Evolutionary conservation across 129 eudicot genomes (phyloP), one percentile per base, ranked within the genome.

Genomic region (Centrapalus pauciflorus): DNA sequence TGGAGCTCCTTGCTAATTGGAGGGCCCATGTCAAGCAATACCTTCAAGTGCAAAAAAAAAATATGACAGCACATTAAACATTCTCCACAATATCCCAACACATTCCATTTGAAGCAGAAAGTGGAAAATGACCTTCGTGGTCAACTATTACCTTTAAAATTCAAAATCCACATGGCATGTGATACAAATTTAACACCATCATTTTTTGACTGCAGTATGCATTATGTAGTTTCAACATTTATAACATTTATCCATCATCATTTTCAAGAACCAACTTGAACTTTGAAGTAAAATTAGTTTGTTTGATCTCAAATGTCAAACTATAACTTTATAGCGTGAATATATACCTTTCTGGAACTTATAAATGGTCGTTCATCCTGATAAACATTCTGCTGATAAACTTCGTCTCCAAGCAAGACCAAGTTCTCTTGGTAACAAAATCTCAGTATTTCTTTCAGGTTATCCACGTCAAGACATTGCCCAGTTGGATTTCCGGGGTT

Each of bases 401-500:
- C 99, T 89, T 94, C 99, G 66, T 94, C 99, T 10, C 90, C 99
- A 21, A 94, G 78, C 76, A 89, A 79, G 32, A 81, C 99, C 69
- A 94, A 66, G 27, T 80, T 87, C 80, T 94, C 88, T 66, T 84
- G 88, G 84, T 80, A 50, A 67, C 99, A 94, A 78, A 86, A 94
- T 20, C 48, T 68, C 66, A 94, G 59, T 35, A 94, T 79, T 43
- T 89, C 86, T 37, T 77, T 70, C 57, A 94, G 86, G 71, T 94
- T 94, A 21, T 90, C 85, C 41, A 48, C 78, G 33, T 97, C 89
- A 35, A 94, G 97, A 74, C 99, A 94, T 55, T 94, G 97, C 37
- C 99, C 99, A 4, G 99, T 94, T 3, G 99, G 99, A 62, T 94
- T 94, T 59, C 99, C 99, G 55, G 99, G 99, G 84, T 94, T 94